Conservation (phyloP, 305 asterid species). For the Fraxinus albicans region DNA sequence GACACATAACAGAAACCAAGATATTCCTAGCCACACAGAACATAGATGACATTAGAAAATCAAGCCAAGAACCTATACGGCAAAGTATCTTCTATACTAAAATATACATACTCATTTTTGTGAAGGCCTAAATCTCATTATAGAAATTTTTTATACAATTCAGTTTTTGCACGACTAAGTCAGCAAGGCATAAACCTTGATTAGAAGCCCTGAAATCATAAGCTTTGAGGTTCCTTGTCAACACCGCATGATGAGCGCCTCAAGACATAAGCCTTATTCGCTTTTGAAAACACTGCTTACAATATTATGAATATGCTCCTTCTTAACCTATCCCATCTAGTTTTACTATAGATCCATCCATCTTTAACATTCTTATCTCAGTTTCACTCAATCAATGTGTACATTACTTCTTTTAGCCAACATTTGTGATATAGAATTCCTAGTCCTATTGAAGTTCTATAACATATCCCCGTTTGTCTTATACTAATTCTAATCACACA, state of each 20-base stretch:
- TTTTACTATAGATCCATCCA: not conserved
- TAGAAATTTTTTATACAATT: not conserved
- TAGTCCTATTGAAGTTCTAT: not conserved
- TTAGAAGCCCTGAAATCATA: not conserved
- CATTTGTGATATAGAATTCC: not conserved
- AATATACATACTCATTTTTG: not conserved
- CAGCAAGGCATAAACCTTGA: not conserved
- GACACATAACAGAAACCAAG: not conserved
- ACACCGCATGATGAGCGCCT: not conserved
- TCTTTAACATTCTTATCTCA: not conserved
- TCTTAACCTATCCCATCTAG: not conserved
- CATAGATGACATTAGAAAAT: not conserved
- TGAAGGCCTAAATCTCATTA: not conserved
- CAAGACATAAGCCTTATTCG: not conserved
- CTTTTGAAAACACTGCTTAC: not conserved
- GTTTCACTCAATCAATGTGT: not conserved
- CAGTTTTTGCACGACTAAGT: not conserved
- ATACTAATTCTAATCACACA: not conserved
- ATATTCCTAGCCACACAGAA: not conserved
- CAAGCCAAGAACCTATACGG: not conserved
- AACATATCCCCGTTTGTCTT: not conserved
- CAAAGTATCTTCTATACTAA: not conserved
- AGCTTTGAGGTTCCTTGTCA: not conserved
- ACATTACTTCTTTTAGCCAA: not conserved
- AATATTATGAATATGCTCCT: not conserved